Base-by-base conservation (phyloP, 305 asterid genomes). In the Ajuga reptans region DNA sequence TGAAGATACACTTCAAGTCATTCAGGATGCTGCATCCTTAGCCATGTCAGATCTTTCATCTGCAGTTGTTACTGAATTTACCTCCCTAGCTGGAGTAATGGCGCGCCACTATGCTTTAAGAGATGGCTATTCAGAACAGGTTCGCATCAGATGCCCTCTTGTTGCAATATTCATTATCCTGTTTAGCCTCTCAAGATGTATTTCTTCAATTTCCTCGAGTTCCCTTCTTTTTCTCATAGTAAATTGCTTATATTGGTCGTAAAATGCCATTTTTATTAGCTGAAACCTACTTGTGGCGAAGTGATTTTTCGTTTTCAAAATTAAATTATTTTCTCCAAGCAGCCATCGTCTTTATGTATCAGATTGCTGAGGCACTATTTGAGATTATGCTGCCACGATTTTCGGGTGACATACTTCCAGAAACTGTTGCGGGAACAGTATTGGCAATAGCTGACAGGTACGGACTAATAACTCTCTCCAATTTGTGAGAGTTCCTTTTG, bases 41-140 rank as follows among this genome's bases (percentile, higher is more conserved):
- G 96, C 90, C 82, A 87, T 90, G 97, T 81, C 92, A 52, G 98
- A 92, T 82, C 97, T 92, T 76, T 77, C 96, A 61, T 83, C 98
- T 29, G 80, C 98, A 59, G 95, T 92, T 73, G 98, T 92, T 75
- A 83, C 89, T 21, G 97, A 92, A 81, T 92, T 92, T 75, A 92
- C 97, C 64, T 84, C 97, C 68, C 98, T 90, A 67, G 85, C 97
- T 24, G 98, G 98, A 72, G 78, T 84, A 63, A 92, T 92, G 98
- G 96, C 79, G 1, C 95, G 91, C n/a, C 98, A 92, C 81, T 92
- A 92, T 86, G 96, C 98, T 76, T 82, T 90, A 37, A 84, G 96
- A 82, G 97, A 90, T 79, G 97, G 96, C 83, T 84, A 85, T 72
- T 87, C 97, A 50, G 81, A 82, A 67, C 89, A 88, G 97, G 97